Base-by-base conservation (phyloP, 1,284 basidiomycete genomes). In the Leccinum fallax region DNA sequence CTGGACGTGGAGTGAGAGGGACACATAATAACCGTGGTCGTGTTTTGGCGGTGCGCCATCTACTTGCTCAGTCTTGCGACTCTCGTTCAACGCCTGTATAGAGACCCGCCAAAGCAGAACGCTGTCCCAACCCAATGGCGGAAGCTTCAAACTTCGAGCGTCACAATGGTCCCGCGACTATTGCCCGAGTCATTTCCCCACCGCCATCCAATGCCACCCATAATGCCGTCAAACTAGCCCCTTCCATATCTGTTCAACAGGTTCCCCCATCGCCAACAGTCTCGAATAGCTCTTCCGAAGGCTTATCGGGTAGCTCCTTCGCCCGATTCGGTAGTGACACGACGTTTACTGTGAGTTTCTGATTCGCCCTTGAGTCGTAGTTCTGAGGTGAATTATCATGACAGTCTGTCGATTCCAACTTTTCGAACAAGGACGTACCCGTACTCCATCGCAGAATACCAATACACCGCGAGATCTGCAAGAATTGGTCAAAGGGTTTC, bases 221-320 rank as follows among this genome's bases (percentile, higher is more conserved):
- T 1, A 49, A 9, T 21, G 2, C 7, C 16, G 71, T 74, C 28
- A 74, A 59, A 52, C 10, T 64, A 2, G 60, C 69, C 7, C 2
- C 5, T 1, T 55, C 4, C 2, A 53, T 58, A n/a, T 30, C 49
- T 3, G 16, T 24, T 3, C 58, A 34, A 48, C 48, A 3, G 0
- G 24, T 13, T 10, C 71, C 69, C 24, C 58, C 32, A 10, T 71
- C 69, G 2, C 69, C 69, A 5, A 15, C 61, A 43, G 28, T 54
- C 2, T 51, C 65, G 0, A 13, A 21, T 0, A 69, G 61, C 30
- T 68, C 67, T 2, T 72, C 72, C 4, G 72, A 70, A 57, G 69
- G 66, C 4, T 4, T 53, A 3, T 72, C 60, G 2, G 61, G 61
- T 0, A 34, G 48, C 1, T 72, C 69, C 7, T 67, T 58, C 3